phyloP scores from a whole-genome alignment of 495 filamentous ascomycete species.

The Pyronema omphalodes region DNA sequence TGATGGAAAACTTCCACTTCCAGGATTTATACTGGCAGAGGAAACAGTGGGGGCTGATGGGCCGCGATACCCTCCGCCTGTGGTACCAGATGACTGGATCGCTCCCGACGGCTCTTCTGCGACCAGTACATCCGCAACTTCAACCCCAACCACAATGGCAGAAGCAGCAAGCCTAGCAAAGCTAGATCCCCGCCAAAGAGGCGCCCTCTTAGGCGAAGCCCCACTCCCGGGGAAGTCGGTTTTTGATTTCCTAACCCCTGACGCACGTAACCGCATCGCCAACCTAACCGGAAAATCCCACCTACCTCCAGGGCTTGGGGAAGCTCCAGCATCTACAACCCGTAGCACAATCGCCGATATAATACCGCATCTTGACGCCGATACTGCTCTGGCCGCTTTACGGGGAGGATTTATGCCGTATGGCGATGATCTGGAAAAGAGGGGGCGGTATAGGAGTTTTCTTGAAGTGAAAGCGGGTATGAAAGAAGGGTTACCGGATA shows the following conservation, averaged over 20 bases:
- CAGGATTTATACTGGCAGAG: constrained; percentile 61
- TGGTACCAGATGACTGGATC: constrained; percentile 55
- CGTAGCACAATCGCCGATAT: constrained; percentile 23
- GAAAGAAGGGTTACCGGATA: constrained; percentile 39
- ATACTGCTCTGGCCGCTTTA: constrained; percentile 55
- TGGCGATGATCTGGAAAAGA: constrained; percentile 59
- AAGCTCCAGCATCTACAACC: constrained; percentile 27
- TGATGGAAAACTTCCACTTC: constrained; percentile 69
- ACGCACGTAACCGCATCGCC: constrained; percentile 58
- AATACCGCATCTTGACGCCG: constrained; percentile 57
- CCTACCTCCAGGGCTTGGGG: constrained; percentile 58
- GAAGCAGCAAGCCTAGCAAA: constrained; percentile 37
- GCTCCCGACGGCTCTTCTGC: neutral
- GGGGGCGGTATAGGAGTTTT: constrained; percentile 57
- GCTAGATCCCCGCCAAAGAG: constrained; percentile 62
- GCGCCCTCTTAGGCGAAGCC: constrained; percentile 63
- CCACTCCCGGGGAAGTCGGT: constrained; percentile 81
- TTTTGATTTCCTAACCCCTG: constrained; percentile 79
- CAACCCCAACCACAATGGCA: constrained; percentile 41
- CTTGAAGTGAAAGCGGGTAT: constrained; percentile 61
- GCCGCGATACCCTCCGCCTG: constrained; percentile 49
- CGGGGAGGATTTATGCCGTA: constrained; percentile 73
- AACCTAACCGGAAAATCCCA: constrained; percentile 55
- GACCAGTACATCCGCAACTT: neutral
- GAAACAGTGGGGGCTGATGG: constrained; percentile 29